Conservation (phyloP, 2,329 filamentous ascomycete genomes). For the Sporothrix brasiliensis region DNA sequence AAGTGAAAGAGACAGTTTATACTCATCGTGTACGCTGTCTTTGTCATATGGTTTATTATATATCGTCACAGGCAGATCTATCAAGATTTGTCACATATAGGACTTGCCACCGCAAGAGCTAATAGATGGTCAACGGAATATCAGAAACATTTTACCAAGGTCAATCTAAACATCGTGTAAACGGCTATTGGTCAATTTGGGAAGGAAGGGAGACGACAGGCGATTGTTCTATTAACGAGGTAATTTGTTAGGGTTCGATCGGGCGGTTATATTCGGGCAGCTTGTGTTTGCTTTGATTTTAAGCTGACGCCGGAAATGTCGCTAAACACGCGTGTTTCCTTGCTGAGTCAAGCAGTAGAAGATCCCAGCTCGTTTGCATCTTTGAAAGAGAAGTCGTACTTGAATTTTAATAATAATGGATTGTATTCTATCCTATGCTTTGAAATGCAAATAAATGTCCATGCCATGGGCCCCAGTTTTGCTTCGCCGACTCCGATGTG, state of each 20-base stretch:
- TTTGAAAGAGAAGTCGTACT: too few species aligned
- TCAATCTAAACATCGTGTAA: not conserved
- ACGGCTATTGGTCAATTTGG: not conserved
- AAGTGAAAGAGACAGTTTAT: not conserved
- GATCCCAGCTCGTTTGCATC: too few species aligned
- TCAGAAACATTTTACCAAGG: not conserved
- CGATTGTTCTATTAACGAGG: too few species aligned
- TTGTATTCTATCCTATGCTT: slow-evolving; percentile 5
- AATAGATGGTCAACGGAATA: not conserved
- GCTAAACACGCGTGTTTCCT: too few species aligned
- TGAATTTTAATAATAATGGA: too few species aligned
- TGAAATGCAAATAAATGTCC: not conserved
- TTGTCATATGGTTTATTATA: not conserved
- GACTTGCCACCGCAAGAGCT: not conserved
- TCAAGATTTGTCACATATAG: not conserved
- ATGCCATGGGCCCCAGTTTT: slow-evolving; percentile 19
- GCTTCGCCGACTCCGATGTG: not conserved
- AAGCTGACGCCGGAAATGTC: too few species aligned
- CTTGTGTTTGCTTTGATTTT: too few species aligned
- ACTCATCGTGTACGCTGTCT: not conserved
- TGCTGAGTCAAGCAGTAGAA: too few species aligned
- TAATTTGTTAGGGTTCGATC: too few species aligned
- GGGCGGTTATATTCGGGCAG: too few species aligned
- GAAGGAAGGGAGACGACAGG: not conserved
- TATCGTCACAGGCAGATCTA: slow-evolving; percentile 9